These are phyloP conservation scores for Pittosporum tobira DNA, from an alignment of 129 eudicot genomes.

Conservation along the genomic window DNA sequence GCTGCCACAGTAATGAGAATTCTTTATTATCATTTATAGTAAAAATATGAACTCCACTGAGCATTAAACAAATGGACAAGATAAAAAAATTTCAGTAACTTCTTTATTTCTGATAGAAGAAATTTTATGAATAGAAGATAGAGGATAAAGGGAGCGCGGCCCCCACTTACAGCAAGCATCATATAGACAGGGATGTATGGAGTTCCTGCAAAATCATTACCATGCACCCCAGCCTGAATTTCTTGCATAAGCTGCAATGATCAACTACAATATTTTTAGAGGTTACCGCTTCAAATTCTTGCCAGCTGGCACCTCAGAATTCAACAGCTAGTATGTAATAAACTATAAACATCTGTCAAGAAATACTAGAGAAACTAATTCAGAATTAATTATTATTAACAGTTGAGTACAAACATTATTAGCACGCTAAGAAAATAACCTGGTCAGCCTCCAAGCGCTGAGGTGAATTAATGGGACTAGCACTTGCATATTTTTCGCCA, in stretches of 20 bases:
- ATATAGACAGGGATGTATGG: slow-evolving; percentile 53
- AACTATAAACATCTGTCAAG: background rate
- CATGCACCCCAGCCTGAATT: slow-evolving; percentile 31
- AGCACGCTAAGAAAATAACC: slow-evolving; percentile 33
- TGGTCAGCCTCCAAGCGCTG: slow-evolving; percentile 50
- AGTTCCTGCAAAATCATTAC: slow-evolving; percentile 25
- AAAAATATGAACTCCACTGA: background rate
- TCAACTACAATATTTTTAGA: slow-evolving; percentile 3
- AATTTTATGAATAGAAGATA: background rate
- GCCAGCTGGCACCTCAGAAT: background rate
- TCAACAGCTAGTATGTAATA: background rate
- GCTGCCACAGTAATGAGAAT: slow-evolving; percentile 26
- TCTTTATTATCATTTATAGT: background rate
- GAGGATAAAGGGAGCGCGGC: background rate
- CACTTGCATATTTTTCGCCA: slow-evolving; percentile 35
- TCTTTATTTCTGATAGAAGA: too few species aligned
- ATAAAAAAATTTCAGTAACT: background rate
- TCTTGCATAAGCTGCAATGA: slow-evolving; percentile 50
- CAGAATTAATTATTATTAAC: too few species aligned
- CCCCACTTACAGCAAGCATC: slow-evolving; percentile 42
- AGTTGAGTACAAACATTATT: too few species aligned
- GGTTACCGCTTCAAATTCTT: background rate
- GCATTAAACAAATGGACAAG: background rate
- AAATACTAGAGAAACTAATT: too few species aligned
- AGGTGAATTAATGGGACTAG: slow-evolving; percentile 36